Evolutionary conservation across 768 basidiomycete species (phyloP), one percentile per base, ranked within the genome.

Genomic region (Termitomyces sp.): DNA sequence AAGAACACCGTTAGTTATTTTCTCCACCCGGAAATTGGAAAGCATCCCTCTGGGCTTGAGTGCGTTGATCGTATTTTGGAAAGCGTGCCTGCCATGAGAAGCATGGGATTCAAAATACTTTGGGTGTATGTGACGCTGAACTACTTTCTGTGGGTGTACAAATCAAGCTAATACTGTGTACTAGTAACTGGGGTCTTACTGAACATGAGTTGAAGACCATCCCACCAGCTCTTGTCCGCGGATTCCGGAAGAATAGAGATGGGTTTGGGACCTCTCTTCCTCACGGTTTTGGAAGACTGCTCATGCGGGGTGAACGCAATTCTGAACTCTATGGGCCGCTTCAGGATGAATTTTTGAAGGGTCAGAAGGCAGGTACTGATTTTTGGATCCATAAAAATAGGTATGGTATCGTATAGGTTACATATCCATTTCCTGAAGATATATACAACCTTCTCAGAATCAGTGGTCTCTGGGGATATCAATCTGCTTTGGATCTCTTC

Each of bases 331-430:
- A 87, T 68, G 84, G 81, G 0, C 84, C 84, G 9, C 71, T 88
- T 35, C 84, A 86, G 59, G 71, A 68, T 0, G 75, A 80, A 58
- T 86, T 78, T 62, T 46, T 79, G 53, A 72, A 77, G 50, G 85
- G 85, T 17, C 69, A 74, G 57, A 69, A 76, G 12, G 70, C 67
- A 6, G 84, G 84, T 0, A 84, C 82, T 10, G 85, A 88, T 67
- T 75, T 85, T 58, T 87, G 85, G 85, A 82, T 87, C 50, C 81
- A 87, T 67, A 88, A 87, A 68, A 87, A 87, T 67, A 71, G 85
- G 84, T 82, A 41, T 30, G 37, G 21, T 17, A 38, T 44, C 5
- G 5, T 14, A 57, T 44, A 58, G 21, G 44, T 10, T 42, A 35
- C 40, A 7, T 17, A 17, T 54, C 37, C 56, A 58, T 15, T 54